phyloP scores from a whole-genome alignment of 2,329 filamentous ascomycete species.

The Pseudogymnoascus sp. region DNA sequence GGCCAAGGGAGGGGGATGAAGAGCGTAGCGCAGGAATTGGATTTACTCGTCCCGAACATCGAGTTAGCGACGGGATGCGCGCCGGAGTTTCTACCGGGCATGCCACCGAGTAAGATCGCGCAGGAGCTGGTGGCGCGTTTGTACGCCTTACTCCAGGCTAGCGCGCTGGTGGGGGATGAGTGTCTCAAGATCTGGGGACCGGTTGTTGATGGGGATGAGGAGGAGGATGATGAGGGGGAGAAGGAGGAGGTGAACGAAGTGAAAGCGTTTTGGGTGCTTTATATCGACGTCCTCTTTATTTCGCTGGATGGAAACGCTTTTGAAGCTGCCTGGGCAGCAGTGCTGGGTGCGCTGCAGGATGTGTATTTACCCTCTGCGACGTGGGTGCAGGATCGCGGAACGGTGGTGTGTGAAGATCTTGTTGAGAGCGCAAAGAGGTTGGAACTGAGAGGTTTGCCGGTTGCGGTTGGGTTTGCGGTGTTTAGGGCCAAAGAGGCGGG shows the following conservation, averaged over 20 bases:
- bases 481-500: conserved; percentile 51
- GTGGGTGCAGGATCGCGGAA: conserved; percentile 77
- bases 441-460: conserved; percentile 55
- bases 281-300: conserved; percentile 91
- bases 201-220: conserved; percentile 37
- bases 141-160: conserved; percentile 65
- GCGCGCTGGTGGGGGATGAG: conserved; percentile 53
- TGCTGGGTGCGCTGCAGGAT: conserved; percentile 71
- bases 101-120: conserved; percentile 68
- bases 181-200: conserved; percentile 67
- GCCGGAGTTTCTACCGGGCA: conserved; percentile 75
- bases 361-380: conserved; percentile 69
- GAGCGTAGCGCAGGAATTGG: conserved; percentile 47
- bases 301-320: conserved; percentile 88
- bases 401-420: conserved; percentile 63
- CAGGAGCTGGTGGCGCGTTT: conserved; percentile 76
- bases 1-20: conserved; percentile 25
- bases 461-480: conserved; percentile 70
- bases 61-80: conserved; percentile 87
- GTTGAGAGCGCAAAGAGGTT: conserved; percentile 48
- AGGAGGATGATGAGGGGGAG: conserved; percentile 23
- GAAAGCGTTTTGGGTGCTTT: conserved; percentile 89
- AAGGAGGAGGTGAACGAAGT: conserved; percentile 37
- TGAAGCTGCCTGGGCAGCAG: conserved; percentile 79
- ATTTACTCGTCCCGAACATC: conserved; percentile 85